These are phyloP conservation scores for Kuraishia ogatae DNA, from an alignment of 805 yeast genomes.

Conservation along the genomic window DNA sequence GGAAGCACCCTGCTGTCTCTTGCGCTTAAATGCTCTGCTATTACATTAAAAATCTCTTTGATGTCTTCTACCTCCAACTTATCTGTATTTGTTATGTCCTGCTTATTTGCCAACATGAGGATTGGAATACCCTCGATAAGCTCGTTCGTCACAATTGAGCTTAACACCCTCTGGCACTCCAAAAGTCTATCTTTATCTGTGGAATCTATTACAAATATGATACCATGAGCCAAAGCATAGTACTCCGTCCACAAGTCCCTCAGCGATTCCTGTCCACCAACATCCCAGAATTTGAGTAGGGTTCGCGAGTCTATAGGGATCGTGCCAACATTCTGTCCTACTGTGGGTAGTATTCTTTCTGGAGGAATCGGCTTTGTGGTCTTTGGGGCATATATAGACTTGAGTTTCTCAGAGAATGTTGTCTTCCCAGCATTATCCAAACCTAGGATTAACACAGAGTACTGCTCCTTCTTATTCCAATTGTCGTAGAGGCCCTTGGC, in stretches of 20 bases:
- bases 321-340: conserved; percentile 78
- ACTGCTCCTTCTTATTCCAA: conserved; percentile 54
- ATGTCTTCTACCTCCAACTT: conserved; percentile 70
- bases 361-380: conserved; percentile 35
- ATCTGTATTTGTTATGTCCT: conserved; percentile 52
- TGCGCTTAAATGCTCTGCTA: conserved; percentile 80
- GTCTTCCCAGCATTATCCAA: conserved; percentile 96
- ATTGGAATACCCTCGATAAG: conserved; percentile 75
- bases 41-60: conserved; percentile 73
- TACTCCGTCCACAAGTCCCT: conserved; percentile 84
- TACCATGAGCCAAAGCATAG: conserved; percentile 81
- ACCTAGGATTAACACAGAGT: conserved; percentile 76
- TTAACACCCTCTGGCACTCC: conserved; percentile 67
- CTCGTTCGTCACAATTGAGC: conserved; percentile 50
- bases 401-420: conserved; percentile 61
- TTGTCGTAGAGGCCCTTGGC: conserved; percentile 51
- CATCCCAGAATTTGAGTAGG: conserved; percentile 84
- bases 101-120: conserved; percentile 92
- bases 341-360: conserved; percentile 78
- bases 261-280: conserved; percentile 89
- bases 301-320: conserved; percentile 30
- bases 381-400: conserved; percentile 39
- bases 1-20: conserved; percentile 88
- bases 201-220: conserved; percentile 87
- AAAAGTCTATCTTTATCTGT: conserved; percentile 76